Evolutionary conservation across 345 rosid species (phyloP).

Genomic region (Heritiera fomes): DNA sequence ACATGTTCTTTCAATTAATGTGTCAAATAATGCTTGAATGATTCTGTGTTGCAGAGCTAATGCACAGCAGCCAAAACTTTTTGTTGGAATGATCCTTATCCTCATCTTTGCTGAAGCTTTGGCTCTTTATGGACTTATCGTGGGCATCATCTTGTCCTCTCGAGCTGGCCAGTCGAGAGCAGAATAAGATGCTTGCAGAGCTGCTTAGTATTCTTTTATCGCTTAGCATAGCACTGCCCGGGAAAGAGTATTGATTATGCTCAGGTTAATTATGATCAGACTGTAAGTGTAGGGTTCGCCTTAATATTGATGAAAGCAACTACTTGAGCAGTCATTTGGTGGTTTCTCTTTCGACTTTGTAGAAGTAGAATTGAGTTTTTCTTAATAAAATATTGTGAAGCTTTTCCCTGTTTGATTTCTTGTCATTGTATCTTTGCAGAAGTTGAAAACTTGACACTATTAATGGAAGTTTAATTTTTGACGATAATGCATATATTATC

Average conservation of each 20-base stretch:
- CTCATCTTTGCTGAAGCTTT: conserved; percentile 90
- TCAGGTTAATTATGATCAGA: conserved; percentile 19
- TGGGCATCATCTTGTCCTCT: conserved; percentile 91
- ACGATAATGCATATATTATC: neutral
- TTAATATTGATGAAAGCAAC: conserved; percentile 21
- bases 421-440: conserved; percentile 23
- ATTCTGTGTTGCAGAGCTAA: conserved; percentile 58
- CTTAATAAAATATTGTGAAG: conserved; percentile 32
- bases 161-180: conserved; percentile 97
- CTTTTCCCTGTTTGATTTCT: conserved; percentile 23
- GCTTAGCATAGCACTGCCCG: conserved; percentile 4
- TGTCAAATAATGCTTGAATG: neutral
- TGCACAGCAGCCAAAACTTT: conserved; percentile 91
- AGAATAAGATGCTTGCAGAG: conserved; percentile 41
- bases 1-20: neutral
- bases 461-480: conserved; percentile 18
- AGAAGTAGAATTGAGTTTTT: conserved; percentile 26
- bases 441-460: conserved; percentile 13
- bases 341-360: conserved; percentile 27
- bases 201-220: conserved; percentile 32
- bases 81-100: conserved; percentile 92
- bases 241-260: conserved; percentile 17
- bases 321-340: conserved; percentile 25
- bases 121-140: conserved; percentile 84
- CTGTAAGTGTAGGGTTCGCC: conserved; percentile 24